Evolutionary conservation across 2,329 filamentous ascomycete genomes (phyloP).

Genomic region (Cytospora chrysosperma): DNA sequence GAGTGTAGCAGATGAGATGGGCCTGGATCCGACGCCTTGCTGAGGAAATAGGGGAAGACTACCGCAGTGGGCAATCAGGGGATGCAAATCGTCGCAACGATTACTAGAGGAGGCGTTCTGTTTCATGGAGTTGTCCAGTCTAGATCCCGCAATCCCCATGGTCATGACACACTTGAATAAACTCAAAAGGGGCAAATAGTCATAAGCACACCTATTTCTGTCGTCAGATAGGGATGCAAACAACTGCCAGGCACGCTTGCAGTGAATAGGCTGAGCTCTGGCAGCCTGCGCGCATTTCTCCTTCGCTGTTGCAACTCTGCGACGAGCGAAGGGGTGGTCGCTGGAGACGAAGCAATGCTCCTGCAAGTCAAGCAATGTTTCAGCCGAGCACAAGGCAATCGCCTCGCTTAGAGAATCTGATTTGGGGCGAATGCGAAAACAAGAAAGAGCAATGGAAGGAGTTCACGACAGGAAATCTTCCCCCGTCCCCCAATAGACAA

Average conservation of each 20-base stretch:
- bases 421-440: neutral
- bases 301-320: neutral
- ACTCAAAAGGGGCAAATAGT: constrained; percentile 14
- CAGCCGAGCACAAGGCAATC: neutral
- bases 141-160: constrained; percentile 11
- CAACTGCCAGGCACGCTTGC: neutral
- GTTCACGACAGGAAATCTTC: neutral
- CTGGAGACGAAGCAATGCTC: neutral
- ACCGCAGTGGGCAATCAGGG: constrained; percentile 6
- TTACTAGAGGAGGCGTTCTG: neutral
- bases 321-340: no score
- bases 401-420: neutral
- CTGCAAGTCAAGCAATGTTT: neutral
- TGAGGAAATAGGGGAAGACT: constrained; percentile 2
- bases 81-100: constrained; percentile 8
- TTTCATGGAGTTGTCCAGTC: constrained; percentile 1
- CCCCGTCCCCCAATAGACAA: neutral
- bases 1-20: neutral
- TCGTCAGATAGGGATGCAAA: constrained; percentile 18
- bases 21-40: neutral
- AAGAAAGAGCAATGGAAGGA: neutral
- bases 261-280: neutral
- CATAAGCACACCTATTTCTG: constrained; percentile 15
- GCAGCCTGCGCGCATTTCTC: neutral
- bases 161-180: constrained; percentile 7